Evolutionary conservation across 768 basidiomycete species (phyloP).

Genomic region (Lanmaoa pseudosensibilis): DNA sequence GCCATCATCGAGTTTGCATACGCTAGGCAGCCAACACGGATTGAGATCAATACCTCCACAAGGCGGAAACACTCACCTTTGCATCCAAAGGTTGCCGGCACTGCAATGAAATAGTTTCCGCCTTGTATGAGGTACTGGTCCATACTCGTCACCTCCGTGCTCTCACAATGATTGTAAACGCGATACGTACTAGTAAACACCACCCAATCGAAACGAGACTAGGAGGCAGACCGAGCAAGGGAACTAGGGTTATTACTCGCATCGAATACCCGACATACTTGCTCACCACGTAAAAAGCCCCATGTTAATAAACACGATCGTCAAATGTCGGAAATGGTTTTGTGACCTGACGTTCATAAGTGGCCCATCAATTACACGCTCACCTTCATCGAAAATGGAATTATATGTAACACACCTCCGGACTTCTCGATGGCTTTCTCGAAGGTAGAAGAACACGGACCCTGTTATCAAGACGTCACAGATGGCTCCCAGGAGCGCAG

Average conservation of each 20-base stretch:
- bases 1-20: conserved; percentile 15
- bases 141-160: background rate
- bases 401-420: background rate
- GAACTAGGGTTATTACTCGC: too few species aligned
- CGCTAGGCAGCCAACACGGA: background rate
- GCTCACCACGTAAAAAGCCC: conserved; percentile 12
- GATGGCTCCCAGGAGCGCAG: conserved; percentile 27
- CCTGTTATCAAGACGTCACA: conserved; percentile 18
- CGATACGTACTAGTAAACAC: conserved; percentile 10
- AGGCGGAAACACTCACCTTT: background rate
- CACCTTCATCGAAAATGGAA: too few species aligned
- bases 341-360: background rate
- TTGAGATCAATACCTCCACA: background rate
- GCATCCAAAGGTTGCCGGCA: background rate
- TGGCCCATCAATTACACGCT: too few species aligned
- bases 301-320: conserved; percentile 12
- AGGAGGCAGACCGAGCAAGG: too few species aligned
- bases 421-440: conserved; percentile 8
- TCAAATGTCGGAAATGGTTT: conserved; percentile 10
- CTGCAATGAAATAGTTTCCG: background rate
- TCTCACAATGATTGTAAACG: background rate
- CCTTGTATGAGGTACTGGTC: background rate
- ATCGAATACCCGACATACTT: too few species aligned
- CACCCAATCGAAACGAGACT: conserved; percentile 10
- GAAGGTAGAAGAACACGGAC: conserved; percentile 22